A percentile compares a stretch with the other conserved stretches of the same genome.
phyloP scores from a whole-genome alignment of 495 filamentous ascomycete genomes.

The Xylaria scruposa region DNA sequence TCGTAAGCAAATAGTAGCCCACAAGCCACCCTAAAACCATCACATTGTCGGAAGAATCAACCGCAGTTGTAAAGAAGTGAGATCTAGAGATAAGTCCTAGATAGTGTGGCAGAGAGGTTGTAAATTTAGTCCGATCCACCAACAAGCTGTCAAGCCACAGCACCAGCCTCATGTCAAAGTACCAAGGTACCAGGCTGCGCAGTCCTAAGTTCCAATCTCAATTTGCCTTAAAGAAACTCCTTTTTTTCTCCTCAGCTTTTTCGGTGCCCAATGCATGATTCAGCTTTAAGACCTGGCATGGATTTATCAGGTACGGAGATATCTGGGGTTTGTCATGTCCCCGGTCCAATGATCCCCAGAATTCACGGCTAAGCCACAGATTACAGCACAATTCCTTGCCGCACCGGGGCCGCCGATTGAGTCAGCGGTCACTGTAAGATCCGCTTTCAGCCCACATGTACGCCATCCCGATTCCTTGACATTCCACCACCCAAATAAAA shows the following conservation, averaged over 20 bases:
- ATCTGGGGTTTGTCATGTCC: background rate
- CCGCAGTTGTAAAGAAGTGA: background rate
- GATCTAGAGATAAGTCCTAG: background rate
- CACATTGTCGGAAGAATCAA: background rate
- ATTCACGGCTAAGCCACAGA: conserved; percentile 20
- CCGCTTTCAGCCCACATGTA: conserved; percentile 44
- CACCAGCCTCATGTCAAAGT: background rate
- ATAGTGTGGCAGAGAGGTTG: background rate
- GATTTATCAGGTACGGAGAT: background rate
- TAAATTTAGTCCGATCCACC: background rate
- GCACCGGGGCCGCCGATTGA: conserved; percentile 36
- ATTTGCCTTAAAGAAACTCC: background rate
- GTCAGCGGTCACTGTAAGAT: conserved; percentile 35
- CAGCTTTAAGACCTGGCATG: background rate
- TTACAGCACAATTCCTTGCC: background rate
- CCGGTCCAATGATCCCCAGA: background rate
- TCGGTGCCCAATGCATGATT: background rate
- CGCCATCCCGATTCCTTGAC: conserved; percentile 41
- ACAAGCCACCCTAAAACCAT: background rate
- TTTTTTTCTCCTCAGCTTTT: background rate
- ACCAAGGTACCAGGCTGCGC: background rate
- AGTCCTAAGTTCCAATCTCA: background rate
- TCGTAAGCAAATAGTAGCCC: background rate
- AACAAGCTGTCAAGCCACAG: background rate
- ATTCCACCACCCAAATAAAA: conserved; percentile 40